Percentiles rank a stretch among this genome's conserved stretches.
Evolutionary conservation across 495 filamentous ascomycete genomes (phyloP).

Genomic region (Ascodesmis nigricans): DNA sequence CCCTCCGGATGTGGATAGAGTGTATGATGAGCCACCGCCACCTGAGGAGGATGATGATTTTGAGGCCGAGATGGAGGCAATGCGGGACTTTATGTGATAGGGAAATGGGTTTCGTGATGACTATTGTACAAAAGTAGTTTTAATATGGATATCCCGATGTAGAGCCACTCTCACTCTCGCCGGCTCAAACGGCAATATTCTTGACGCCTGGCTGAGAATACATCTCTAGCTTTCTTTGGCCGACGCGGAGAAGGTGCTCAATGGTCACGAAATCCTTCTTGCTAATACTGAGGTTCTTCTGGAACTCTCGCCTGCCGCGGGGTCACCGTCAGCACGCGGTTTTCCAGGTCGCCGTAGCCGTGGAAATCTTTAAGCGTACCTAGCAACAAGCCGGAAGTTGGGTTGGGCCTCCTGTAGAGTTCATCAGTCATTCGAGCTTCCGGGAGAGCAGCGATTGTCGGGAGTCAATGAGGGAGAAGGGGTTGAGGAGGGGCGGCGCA

Average conservation of each 20-base stretch:
- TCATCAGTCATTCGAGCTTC: slow-evolving; percentile 6
- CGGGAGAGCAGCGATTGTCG: neutral
- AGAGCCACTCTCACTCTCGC: neutral
- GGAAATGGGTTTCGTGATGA: slow-evolving; percentile 1
- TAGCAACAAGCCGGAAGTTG: slow-evolving; percentile 19
- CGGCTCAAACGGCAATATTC: slow-evolving; percentile 47
- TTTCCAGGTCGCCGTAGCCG: slow-evolving; percentile 20
- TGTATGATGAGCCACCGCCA: too few relatives aligned
- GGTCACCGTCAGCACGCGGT: neutral
- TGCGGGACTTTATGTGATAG: slow-evolving; percentile 48
- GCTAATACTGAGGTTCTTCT: slow-evolving; percentile 42
- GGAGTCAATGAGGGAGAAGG: neutral
- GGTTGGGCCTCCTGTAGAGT: slow-evolving; percentile 16
- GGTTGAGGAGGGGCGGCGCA: slow-evolving; percentile 31
- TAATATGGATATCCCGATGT: neutral
- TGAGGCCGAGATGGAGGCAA: slow-evolving; percentile 42
- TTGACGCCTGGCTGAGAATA: slow-evolving; percentile 67
- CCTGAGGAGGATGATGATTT: slow-evolving; percentile 15
- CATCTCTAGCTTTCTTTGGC: slow-evolving; percentile 61
- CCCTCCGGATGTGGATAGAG: too few relatives aligned
- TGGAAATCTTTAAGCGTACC: slow-evolving; percentile 23
- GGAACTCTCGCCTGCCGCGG: slow-evolving; percentile 45
- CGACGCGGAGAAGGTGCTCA: slow-evolving; percentile 72
- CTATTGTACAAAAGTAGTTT: neutral
- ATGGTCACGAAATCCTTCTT: slow-evolving; percentile 79